Evolutionary conservation across 768 basidiomycete species (phyloP).

Genomic region (Mycena filopes): DNA sequence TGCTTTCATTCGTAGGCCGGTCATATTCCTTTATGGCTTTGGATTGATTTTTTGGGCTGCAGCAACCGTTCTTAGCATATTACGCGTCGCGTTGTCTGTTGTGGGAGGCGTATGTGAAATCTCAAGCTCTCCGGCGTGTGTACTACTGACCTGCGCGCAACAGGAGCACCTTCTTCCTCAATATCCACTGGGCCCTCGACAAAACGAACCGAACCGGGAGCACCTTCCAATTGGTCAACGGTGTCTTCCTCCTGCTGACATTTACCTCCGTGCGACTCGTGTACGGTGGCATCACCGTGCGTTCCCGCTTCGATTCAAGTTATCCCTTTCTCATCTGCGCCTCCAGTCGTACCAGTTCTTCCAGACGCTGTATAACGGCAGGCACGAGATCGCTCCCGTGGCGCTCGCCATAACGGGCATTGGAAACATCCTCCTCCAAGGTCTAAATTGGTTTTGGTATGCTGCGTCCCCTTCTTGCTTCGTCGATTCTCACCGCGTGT

Average conservation of each 20-base stretch:
- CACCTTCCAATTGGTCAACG: conserved; percentile 76
- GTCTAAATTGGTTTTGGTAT: conserved; percentile 86
- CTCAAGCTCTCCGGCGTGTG: conserved; percentile 9
- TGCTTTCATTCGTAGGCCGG: conserved; percentile 72
- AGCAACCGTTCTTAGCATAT: conserved; percentile 84
- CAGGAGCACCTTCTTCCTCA: conserved; percentile 87
- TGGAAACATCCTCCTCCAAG: conserved; percentile 75
- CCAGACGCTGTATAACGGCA: conserved; percentile 64
- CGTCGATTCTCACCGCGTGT: background rate
- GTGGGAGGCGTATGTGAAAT: conserved; percentile 77
- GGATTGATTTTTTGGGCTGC: conserved; percentile 2
- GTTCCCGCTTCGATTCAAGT: background rate
- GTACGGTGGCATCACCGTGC: conserved; percentile 68
- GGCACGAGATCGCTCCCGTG: conserved; percentile 61
- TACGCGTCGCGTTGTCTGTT: conserved; percentile 81
- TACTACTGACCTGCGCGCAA: conserved; percentile 4
- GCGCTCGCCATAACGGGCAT: conserved; percentile 62
- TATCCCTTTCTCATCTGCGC: background rate
- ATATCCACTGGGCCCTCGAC: conserved; percentile 89
- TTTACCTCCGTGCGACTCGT: conserved; percentile 80
- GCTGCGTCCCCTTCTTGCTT: conserved; percentile 34
- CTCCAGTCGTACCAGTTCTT: conserved; percentile 75
- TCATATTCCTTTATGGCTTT: conserved; percentile 16
- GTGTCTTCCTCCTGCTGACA: conserved; percentile 67
- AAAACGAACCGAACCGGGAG: conserved; percentile 80